Base-by-base conservation (phyloP, 1,284 basidiomycete species). In the Trametes sp. region DNA sequence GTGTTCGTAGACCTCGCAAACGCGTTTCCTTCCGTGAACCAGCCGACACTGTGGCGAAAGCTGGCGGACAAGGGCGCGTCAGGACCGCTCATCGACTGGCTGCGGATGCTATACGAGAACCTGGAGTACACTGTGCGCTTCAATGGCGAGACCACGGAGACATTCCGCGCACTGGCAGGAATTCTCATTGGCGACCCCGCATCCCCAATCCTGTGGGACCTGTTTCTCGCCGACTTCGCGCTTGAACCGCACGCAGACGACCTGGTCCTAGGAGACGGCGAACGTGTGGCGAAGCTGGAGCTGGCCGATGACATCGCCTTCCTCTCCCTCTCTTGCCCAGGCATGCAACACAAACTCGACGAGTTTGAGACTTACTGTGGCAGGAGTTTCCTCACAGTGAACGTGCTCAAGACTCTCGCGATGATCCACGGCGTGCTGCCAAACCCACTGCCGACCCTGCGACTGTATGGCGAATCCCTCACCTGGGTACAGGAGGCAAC, bases 21-120 rank as follows among this genome's bases (percentile, higher is more conserved):
- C 61, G 76, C 74, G 4, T 78, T 78, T 63, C 77, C 77, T 0
- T 76, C 75, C 0, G 74, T 74, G 2, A 68, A 77, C 48, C 70
- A 70, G 14, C 44, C 66, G 0, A 69, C 73, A 0, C 69, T 78
- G 2, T 78, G 77, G 77, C 26, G 65, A 10, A 76, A 76, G 50
- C 66, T 78, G 0, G 58, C 21, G 0, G 42, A 1, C 26, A 57
- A 23, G 76, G 76, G 1, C 0, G 65, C 67, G 6, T 19, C 54
- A 0, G 76, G 77, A 0, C 69, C 70, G 0, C 11, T 76, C 5
- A 69, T 77, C 59, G 76, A 78, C 64, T 78, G 75, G 76, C 66
- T 79, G 1, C 67, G 75, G 0, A 72, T 67, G 61, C 64, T 73
- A 1, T 73, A 73, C 31, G 7, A 1, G 5, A 19, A 31, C 4